Evolutionary conservation across 345 rosid genomes (phyloP), one percentile per base, ranked within the genome.

Genomic region (Conringia planisiliqua): DNA sequence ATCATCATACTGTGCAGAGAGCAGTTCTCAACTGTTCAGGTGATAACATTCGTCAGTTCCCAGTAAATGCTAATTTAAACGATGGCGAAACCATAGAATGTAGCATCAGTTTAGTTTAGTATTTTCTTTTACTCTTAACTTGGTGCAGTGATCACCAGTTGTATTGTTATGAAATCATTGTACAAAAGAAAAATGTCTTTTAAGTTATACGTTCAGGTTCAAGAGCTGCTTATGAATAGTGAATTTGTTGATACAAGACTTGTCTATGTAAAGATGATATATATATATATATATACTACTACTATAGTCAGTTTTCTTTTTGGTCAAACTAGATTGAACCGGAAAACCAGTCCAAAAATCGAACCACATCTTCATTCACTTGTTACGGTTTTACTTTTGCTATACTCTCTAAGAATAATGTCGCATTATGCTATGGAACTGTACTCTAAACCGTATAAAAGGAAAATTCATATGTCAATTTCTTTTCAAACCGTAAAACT

Each of bases 31-130:
- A 58, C 18, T 66, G 56, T 32, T 58, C 81, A 65, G 59, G 51
- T 78, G 65, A 71, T 64, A 70, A 48, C 60, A 30, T 47, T 0
- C 36, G 72, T 4, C 76, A 64, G 54, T 12, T 10, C n/a, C 54
- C 66, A 7, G 66, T 77, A 29, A 36, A 48, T n/a, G 24, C 51
- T 3, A 72, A 59, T 59, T 11, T 71, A 42, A 39, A 48, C 30
- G 77, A 78, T 6, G 39, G 64, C 0, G 72, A 78, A 51, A 27
- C 68, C 58, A 71, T 71, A 48, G 77, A 78, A 51, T 77, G 73
- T 57, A 71, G 77, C 54, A 66, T 77, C 68, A 65, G 1, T 20
- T 43, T 71, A 71, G 81, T 48, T 65, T 78, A 78, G 64, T 46
- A 18, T 38, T 30, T 10, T 47, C 12, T 9, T 7, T 10, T 51